Evolutionary conservation across 257 asterid genomes (phyloP).

Genomic region (Nicotiana undulata): DNA sequence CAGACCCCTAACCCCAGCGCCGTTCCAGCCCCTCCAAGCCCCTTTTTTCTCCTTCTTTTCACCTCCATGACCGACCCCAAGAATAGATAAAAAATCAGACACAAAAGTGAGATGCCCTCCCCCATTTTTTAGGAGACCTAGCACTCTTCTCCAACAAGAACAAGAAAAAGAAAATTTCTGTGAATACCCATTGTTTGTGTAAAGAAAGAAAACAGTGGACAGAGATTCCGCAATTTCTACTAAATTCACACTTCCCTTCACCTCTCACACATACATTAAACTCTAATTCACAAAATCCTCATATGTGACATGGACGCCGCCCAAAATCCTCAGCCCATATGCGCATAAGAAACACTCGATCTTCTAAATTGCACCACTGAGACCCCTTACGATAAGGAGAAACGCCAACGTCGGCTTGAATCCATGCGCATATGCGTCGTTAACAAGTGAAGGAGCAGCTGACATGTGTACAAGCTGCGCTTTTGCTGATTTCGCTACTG

Average conservation of each 20-base stretch:
- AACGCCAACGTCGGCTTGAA: slow-evolving; percentile 55
- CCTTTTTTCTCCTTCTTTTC: too few relatives aligned
- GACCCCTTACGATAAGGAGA: slow-evolving; percentile 57
- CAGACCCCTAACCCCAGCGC: too few relatives aligned
- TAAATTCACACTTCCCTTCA: not conserved
- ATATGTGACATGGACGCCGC: slow-evolving; percentile 28
- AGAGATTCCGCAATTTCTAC: not conserved
- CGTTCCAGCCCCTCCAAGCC: too few relatives aligned
- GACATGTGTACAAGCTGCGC: too few relatives aligned
- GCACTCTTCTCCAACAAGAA: too few relatives aligned
- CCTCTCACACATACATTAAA: not conserved
- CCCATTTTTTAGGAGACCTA: too few relatives aligned
- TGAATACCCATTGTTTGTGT: not conserved
- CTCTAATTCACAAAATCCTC: not conserved
- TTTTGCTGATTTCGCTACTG: too few relatives aligned
- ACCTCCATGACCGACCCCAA: too few relatives aligned
- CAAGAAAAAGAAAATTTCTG: not conserved
- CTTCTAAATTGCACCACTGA: slow-evolving; percentile 74
- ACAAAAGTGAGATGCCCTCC: too few relatives aligned
- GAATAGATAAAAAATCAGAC: too few relatives aligned
- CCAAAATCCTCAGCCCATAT: slow-evolving; percentile 38
- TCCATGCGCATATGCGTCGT: slow-evolving; percentile 67
- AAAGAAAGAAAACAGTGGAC: not conserved
- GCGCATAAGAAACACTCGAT: slow-evolving; percentile 64
- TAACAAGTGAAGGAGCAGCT: too few relatives aligned